These are phyloP conservation scores for Cornus controversa DNA, from an alignment of 148 eudicot genomes.

Conservation along the genomic window DNA sequence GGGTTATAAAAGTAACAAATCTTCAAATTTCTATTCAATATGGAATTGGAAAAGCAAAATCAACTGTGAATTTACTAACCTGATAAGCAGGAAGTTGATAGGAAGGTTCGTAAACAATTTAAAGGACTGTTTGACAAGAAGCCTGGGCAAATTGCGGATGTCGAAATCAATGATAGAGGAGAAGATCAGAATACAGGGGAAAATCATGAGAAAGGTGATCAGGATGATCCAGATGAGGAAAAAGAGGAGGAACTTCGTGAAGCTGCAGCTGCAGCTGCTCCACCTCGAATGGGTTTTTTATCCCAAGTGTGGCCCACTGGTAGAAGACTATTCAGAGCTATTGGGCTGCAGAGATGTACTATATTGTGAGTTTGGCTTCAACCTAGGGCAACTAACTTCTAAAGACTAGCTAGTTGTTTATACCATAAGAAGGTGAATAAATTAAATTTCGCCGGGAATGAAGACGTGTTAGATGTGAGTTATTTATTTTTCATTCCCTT, in stretches of 20 bases:
- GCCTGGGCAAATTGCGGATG: conserved; percentile 84
- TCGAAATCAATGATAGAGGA: conserved; percentile 24
- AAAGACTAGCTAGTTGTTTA: neutral
- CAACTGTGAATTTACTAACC: neutral
- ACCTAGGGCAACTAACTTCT: neutral
- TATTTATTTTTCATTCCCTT: neutral
- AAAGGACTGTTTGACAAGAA: conserved; percentile 92
- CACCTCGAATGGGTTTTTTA: conserved; percentile 33
- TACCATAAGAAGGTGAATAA: neutral
- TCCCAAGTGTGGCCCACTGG: conserved; percentile 49
- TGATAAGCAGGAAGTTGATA: conserved; percentile 58
- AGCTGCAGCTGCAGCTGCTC: conserved; percentile 38
- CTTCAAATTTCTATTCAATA: neutral
- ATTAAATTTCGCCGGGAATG: neutral
- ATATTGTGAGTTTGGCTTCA: conserved; percentile 31
- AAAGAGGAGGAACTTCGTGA: conserved; percentile 27
- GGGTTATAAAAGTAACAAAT: neutral
- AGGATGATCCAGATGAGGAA: conserved; percentile 26
- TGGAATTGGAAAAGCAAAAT: neutral
- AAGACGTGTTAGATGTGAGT: neutral
- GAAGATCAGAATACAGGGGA: conserved; percentile 20
- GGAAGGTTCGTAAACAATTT: conserved; percentile 78
- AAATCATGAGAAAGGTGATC: conserved; percentile 20
- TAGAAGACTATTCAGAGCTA: conserved; percentile 32
- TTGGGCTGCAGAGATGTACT: conserved; percentile 48